Percentiles rank a stretch among this genome's conserved stretches.
Evolutionary conservation across 768 basidiomycete species (phyloP).

Genomic region (Tulasnella sp.): DNA sequence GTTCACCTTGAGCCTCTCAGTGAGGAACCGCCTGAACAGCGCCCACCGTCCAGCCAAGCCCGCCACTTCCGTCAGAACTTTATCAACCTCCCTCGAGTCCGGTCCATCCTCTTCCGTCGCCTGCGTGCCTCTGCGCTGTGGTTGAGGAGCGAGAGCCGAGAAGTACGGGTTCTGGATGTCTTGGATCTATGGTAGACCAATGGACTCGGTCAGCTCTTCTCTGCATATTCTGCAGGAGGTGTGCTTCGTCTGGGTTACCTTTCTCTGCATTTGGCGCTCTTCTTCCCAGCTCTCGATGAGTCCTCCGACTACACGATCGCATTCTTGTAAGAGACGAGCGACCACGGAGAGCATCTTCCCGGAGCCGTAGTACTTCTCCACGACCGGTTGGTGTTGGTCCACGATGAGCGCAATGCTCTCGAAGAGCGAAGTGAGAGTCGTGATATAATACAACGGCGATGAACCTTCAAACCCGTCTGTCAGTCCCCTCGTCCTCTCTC

Average conservation of each 20-base stretch:
- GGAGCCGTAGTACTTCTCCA: slow-evolving; percentile 92
- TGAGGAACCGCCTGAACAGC: slow-evolving; percentile 77
- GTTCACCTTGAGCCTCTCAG: slow-evolving; percentile 54
- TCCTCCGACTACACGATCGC: slow-evolving; percentile 68
- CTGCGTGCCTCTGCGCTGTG: slow-evolving; percentile 4
- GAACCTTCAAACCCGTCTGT: slow-evolving; percentile 44
- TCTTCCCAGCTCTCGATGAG: slow-evolving; percentile 84
- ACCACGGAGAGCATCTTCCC: slow-evolving; percentile 81
- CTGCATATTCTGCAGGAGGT: neutral
- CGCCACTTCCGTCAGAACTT: slow-evolving; percentile 73
- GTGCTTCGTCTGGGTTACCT: slow-evolving; percentile 33
- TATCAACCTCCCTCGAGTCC: slow-evolving; percentile 88
- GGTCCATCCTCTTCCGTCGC: slow-evolving; percentile 35
- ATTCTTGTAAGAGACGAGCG: slow-evolving; percentile 64
- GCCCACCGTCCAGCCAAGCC: slow-evolving; percentile 89
- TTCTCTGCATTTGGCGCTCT: slow-evolving; percentile 71
- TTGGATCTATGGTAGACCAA: slow-evolving; percentile 4
- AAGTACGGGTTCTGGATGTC: slow-evolving; percentile 12
- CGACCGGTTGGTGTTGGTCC: slow-evolving; percentile 93
- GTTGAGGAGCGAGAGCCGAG: neutral
- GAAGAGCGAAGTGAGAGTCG: slow-evolving; percentile 80
- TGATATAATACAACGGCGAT: slow-evolving; percentile 84
- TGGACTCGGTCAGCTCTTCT: neutral
- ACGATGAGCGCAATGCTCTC: slow-evolving; percentile 94
- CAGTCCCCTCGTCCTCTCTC: slow-evolving; percentile 4